Base-by-base conservation (phyloP, 257 asterid species). In the Paulownia fortunei region DNA sequence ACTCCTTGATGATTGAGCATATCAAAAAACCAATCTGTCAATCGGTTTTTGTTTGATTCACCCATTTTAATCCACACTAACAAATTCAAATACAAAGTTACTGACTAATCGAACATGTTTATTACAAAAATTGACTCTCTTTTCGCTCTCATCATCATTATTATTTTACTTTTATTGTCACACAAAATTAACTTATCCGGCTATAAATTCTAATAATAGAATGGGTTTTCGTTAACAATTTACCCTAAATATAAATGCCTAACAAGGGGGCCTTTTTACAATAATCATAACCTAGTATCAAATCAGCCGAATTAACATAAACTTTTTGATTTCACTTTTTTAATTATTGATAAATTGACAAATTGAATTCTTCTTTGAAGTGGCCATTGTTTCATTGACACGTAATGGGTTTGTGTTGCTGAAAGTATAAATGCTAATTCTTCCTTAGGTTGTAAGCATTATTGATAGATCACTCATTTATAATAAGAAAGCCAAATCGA, bases 51-150 rank as follows among this genome's bases (percentile, higher is more conserved):
- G 64, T 34, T 75, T 62, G 79, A 41, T 74, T 61, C 61, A 18
- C 49, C 18, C 39, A 9, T 60, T 42, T 62, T 39, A 60, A 34
- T 61, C 26, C 42, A 23, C 24, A 8, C 67, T 63, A 73, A 42
- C 74, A 79, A 54, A 52, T 47, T 61, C 32, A 27, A 51, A 72
- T 68, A n/a, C 42, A 4, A 47, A 71, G 59, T 77, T 51, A 34
- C 12, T 72, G 62, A 76, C 49, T 81, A 69, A 81, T 41, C 67
- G 59, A 78, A 74, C 79, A 69, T 80, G 61, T 78, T 80, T 42
- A 64, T n/a, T 18, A 64, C 49, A 37, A 21, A 62, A 65, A 6
- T 37, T 46, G 69, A 68, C 66, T 32, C 72, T 24, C 46, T 74
- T 42, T 34, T 18, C 46, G 12, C 60, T 36, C 62, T 36, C 5